These are phyloP conservation scores for Colletotrichum magnum DNA, from an alignment of 2,329 filamentous ascomycete genomes.

Conservation along the genomic window DNA sequence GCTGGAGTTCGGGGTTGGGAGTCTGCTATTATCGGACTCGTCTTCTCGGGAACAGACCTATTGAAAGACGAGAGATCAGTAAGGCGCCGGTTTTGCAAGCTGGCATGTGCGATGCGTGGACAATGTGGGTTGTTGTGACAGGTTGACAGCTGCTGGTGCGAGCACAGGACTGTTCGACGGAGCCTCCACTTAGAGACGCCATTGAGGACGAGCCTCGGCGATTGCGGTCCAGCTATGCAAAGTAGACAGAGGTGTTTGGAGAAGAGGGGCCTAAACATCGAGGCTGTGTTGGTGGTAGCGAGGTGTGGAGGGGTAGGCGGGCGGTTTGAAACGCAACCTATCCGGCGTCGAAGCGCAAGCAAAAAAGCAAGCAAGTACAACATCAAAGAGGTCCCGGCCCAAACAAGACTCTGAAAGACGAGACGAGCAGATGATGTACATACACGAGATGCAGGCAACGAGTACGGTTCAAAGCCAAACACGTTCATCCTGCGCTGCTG, in stretches of 20 bases:
- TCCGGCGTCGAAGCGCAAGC: conserved; percentile 26
- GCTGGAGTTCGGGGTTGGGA: conserved; percentile 76
- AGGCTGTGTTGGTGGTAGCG: conserved; percentile 15
- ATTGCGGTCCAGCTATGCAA: conserved; percentile 6
- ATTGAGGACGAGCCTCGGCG: conserved; percentile 15
- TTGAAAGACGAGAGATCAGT: conserved; percentile 46
- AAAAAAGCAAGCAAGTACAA: conserved; percentile 23
- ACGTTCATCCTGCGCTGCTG: conserved; percentile 88
- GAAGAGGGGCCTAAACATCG: conserved; percentile 26
- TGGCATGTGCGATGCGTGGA: conserved; percentile 31
- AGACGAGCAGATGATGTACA: conserved; percentile 53
- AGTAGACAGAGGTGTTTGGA: not conserved
- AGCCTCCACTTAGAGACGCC: conserved; percentile 25
- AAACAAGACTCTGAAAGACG: conserved; percentile 15
- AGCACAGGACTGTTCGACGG: conserved; percentile 11
- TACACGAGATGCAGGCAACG: conserved; percentile 87
- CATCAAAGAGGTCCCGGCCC: conserved; percentile 13
- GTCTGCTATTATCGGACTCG: conserved; percentile 73
- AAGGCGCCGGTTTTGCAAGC: conserved; percentile 27
- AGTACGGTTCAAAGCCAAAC: conserved; percentile 92
- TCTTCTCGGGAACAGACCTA: conserved; percentile 74
- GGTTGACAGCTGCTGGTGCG: conserved; percentile 7
- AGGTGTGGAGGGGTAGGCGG: conserved; percentile 31
- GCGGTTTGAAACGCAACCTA: conserved; percentile 37
- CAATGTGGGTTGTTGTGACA: conserved; percentile 15